phyloP scores from a whole-genome alignment of 805 yeast genomes.

The Ogataea populi-albae region DNA sequence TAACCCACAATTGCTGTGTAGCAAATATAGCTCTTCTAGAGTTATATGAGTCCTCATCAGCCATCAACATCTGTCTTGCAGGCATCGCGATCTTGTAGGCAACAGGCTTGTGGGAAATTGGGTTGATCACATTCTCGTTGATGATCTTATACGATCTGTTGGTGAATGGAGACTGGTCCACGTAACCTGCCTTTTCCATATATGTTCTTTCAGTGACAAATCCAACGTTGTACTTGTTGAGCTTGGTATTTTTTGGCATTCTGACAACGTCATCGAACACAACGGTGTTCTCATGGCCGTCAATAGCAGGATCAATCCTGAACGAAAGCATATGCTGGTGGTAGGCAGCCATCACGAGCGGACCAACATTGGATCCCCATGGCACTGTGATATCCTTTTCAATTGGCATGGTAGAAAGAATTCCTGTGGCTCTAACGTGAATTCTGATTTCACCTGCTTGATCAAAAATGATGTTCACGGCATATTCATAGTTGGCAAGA shows the following conservation, averaged over 20 bases:
- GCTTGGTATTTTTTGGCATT: constrained; percentile 49
- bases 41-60: constrained; percentile 60
- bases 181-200: constrained; percentile 67
- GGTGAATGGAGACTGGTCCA: constrained; percentile 75
- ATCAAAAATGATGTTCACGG: constrained; percentile 66
- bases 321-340: constrained; percentile 80
- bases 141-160: constrained; percentile 73
- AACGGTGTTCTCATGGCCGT: constrained; percentile 76
- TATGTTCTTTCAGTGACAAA: constrained; percentile 59
- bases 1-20: constrained; percentile 79
- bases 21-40: constrained; percentile 74
- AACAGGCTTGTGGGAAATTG: constrained; percentile 66
- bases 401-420: constrained; percentile 79
- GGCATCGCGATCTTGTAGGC: constrained; percentile 75
- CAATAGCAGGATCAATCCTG: constrained; percentile 80
- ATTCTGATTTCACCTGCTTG: constrained; percentile 77
- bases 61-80: constrained; percentile 73
- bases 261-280: constrained; percentile 66
- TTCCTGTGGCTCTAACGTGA: constrained; percentile 84
- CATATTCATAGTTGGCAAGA: constrained; percentile 81
- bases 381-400: constrained; percentile 66
- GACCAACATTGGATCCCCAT: constrained; percentile 75
- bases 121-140: constrained; percentile 70
- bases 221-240: constrained; percentile 70
- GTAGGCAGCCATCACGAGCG: constrained; percentile 78